Evolutionary conservation across 768 basidiomycete genomes (phyloP).

Genomic region (Phallus indusiatus): DNA sequence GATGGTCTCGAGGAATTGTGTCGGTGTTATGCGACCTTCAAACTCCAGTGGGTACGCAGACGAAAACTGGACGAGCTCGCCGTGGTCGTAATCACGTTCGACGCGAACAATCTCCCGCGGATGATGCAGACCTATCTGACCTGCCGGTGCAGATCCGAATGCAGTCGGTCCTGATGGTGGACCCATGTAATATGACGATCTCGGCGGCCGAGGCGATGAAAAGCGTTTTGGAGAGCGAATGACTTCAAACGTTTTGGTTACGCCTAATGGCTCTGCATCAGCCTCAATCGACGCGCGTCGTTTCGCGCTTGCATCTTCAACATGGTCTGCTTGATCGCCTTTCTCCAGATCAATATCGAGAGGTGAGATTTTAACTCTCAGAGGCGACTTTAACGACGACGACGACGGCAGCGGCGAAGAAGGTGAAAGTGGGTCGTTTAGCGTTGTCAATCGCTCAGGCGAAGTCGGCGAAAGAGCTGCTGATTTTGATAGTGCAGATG

Average conservation of each 20-base stretch:
- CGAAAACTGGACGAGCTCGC: slow-evolving; percentile 86
- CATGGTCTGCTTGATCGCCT: not conserved
- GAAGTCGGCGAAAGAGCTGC: not conserved
- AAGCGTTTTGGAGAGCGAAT: slow-evolving; percentile 5
- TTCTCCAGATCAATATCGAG: not conserved
- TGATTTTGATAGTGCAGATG: not conserved
- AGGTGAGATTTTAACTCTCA: not conserved
- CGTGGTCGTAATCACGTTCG: slow-evolving; percentile 86
- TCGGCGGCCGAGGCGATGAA: slow-evolving; percentile 43
- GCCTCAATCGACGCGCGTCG: not conserved
- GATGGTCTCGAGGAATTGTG: slow-evolving; percentile 82
- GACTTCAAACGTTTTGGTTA: slow-evolving; percentile 10
- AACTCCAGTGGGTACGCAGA: slow-evolving; percentile 86
- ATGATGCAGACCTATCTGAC: slow-evolving; percentile 80
- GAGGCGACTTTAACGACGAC: not conserved
- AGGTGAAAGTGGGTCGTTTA: not conserved
- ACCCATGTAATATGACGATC: slow-evolving; percentile 78
- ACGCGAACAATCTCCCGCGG: slow-evolving; percentile 88
- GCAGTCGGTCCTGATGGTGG: slow-evolving; percentile 70
- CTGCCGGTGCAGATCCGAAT: slow-evolving; percentile 71
- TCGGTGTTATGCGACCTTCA: slow-evolving; percentile 86
- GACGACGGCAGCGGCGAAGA: not conserved
- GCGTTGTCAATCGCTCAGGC: not conserved
- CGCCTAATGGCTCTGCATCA: not conserved
- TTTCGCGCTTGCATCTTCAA: not conserved